Conservation (phyloP, 2,329 filamentous ascomycete species). For the Colletotrichum coccodes region DNA sequence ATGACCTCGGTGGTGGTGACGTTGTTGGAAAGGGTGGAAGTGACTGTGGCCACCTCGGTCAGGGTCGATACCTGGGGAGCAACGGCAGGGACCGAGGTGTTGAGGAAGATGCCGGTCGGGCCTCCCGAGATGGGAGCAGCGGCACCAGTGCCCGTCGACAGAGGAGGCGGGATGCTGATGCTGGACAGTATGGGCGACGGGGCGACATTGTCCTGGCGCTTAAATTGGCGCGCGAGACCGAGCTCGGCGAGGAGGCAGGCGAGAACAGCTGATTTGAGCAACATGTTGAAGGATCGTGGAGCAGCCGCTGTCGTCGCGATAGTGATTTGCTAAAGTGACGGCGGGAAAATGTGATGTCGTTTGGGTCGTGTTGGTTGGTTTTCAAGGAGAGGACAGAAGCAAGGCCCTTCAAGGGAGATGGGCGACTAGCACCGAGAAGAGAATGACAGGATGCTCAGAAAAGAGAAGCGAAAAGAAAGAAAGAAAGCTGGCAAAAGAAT, state of each 20-base stretch:
- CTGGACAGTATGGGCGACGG: slow-evolving; percentile 26
- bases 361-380: not conserved
- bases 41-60: slow-evolving; percentile 24
- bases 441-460: slow-evolving; percentile 27
- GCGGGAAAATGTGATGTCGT: slow-evolving; percentile 11
- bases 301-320: not conserved
- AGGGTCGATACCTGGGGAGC: slow-evolving; percentile 19
- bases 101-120: slow-evolving; percentile 27
- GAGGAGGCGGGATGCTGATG: slow-evolving; percentile 17
- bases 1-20: slow-evolving; percentile 31
- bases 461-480: slow-evolving; percentile 16
- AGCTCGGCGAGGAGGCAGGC: slow-evolving; percentile 26
- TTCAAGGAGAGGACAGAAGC: slow-evolving; percentile 28
- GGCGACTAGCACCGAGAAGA: slow-evolving; percentile 34
- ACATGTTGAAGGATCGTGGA: slow-evolving; percentile 28
- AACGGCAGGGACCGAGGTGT: slow-evolving; percentile 24
- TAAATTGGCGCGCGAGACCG: slow-evolving; percentile 28
- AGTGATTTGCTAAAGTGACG: slow-evolving; percentile 8
- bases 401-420: slow-evolving; percentile 29
- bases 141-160: slow-evolving; percentile 18
- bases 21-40: slow-evolving; percentile 15
- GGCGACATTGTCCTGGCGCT: not conserved
- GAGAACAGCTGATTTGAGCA: slow-evolving; percentile 21
- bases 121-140: not conserved
- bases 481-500: slow-evolving; percentile 24